phyloP scores from a whole-genome alignment of 2,329 filamentous ascomycete genomes.

The Exophiala phaeomuriformis region DNA sequence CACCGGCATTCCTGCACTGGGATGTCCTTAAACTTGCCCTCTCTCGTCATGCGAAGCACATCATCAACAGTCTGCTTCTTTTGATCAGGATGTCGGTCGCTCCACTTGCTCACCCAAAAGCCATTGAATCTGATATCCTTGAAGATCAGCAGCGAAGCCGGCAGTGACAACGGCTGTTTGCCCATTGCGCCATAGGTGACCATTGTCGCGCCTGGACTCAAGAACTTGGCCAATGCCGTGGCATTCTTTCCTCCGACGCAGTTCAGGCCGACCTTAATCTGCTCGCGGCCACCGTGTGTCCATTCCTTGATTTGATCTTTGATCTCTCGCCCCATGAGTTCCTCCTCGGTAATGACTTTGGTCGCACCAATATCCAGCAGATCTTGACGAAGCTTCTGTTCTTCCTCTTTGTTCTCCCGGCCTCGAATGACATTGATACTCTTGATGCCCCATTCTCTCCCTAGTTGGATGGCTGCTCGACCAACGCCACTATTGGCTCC shows the following conservation, averaged over 20 bases:
- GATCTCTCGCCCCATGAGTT: slow-evolving; percentile 43
- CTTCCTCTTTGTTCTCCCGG: slow-evolving; percentile 54
- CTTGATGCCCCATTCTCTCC: slow-evolving; percentile 73
- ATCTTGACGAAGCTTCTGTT: slow-evolving; percentile 53
- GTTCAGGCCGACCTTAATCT: slow-evolving; percentile 73
- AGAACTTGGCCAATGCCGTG: slow-evolving; percentile 65
- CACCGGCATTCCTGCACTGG: slow-evolving; percentile 77
- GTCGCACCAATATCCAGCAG: slow-evolving; percentile 56
- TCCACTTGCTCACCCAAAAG: slow-evolving; percentile 94
- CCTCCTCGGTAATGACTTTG: slow-evolving; percentile 55
- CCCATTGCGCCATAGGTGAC: slow-evolving; percentile 97
- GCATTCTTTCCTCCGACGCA: slow-evolving; percentile 88
- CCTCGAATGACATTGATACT: slow-evolving; percentile 85
- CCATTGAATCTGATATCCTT: slow-evolving; percentile 82
- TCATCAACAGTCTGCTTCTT: slow-evolving; percentile 79
- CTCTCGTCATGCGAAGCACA: slow-evolving; percentile 66
- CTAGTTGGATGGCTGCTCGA: slow-evolving; percentile 83
- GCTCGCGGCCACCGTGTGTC: slow-evolving; percentile 64
- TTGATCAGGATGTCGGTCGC: slow-evolving; percentile 61
- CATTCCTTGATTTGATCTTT: slow-evolving; percentile 53
- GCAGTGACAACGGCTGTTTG: slow-evolving; percentile 72
- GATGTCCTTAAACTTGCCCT: slow-evolving; percentile 72
- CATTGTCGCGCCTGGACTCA: slow-evolving; percentile 63
- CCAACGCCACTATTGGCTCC: slow-evolving; percentile 93
- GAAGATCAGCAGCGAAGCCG: slow-evolving; percentile 84